Percentiles rank a stretch among this genome's conserved stretches.
Evolutionary conservation across 306 rosid species (phyloP).

Genomic region (Macrotyloma uniflorum): DNA sequence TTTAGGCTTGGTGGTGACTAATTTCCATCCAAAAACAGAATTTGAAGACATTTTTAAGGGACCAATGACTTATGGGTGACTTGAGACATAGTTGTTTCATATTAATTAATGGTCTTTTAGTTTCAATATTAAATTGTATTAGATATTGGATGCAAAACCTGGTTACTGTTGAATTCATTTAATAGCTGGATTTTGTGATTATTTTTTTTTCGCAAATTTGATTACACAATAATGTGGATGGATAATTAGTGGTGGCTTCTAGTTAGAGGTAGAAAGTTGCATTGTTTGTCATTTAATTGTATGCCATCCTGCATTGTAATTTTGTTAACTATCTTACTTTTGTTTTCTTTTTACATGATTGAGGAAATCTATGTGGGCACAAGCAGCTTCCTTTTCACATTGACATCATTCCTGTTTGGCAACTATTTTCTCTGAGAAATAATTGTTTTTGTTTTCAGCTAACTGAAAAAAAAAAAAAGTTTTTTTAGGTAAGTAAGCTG

Average conservation of each 20-base stretch:
- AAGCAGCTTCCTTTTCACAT: background rate
- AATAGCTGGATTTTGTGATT: background rate
- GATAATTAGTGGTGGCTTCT: background rate
- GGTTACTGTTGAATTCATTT: background rate
- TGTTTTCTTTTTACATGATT: background rate
- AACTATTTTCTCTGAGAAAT: background rate
- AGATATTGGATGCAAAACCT: background rate
- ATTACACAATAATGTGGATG: slow-evolving; percentile 2
- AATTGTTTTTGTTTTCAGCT: background rate
- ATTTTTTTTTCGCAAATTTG: background rate
- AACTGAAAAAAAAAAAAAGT: background rate
- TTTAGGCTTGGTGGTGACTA: no score
- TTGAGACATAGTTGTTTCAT: no score
- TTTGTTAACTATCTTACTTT: background rate
- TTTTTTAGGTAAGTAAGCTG: background rate
- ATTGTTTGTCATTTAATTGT: background rate
- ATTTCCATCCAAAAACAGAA: no score
- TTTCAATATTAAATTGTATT: no score
- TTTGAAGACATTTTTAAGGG: no score
- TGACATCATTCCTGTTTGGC: background rate
- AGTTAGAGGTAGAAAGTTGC: background rate
- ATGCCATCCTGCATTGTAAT: background rate
- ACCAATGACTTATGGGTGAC: no score
- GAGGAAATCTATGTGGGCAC: background rate
- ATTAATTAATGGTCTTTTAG: no score